Conservation (phyloP, 2,329 filamentous ascomycete genomes). For the Ophiostoma australiae region DNA sequence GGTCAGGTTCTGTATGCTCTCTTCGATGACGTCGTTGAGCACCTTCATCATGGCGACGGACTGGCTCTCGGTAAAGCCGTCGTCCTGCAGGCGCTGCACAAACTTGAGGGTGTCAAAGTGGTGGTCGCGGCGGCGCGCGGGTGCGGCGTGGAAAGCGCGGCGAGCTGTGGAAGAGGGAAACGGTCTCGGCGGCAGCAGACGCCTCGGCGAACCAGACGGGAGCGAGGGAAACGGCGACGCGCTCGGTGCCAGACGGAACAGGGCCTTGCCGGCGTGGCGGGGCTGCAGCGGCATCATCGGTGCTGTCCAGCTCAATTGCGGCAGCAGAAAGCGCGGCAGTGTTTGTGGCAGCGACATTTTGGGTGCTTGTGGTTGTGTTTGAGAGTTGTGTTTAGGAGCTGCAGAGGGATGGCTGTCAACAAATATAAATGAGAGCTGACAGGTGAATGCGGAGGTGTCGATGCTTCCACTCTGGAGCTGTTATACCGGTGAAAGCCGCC, state of each 20-base stretch:
- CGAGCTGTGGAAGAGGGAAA: not conserved
- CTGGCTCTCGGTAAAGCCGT: constrained; percentile 94
- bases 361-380: constrained; percentile 25
- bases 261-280: constrained; percentile 13
- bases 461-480: not conserved
- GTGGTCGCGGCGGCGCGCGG: constrained; percentile 64
- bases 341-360: constrained; percentile 36
- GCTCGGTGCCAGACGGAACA: constrained; percentile 20
- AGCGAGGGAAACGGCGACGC: not conserved
- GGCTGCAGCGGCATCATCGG: constrained; percentile 31
- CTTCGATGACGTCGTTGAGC: constrained; percentile 92
- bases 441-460: not conserved
- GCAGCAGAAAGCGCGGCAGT: constrained; percentile 51
- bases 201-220: not conserved
- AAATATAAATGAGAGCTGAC: too few species aligned
- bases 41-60: constrained; percentile 98
- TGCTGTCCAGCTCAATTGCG: constrained; percentile 50
- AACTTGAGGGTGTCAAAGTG: constrained; percentile 99
- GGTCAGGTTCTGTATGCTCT: constrained; percentile 96
- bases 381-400: not conserved
- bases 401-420: too few species aligned
- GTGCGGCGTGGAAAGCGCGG: constrained; percentile 61
- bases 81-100: constrained; percentile 79
- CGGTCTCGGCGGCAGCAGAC: not conserved
- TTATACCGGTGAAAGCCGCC: not conserved